phyloP scores from a whole-genome alignment of 2,329 filamentous ascomycete genomes.

The Magnaporthales sp. region DNA sequence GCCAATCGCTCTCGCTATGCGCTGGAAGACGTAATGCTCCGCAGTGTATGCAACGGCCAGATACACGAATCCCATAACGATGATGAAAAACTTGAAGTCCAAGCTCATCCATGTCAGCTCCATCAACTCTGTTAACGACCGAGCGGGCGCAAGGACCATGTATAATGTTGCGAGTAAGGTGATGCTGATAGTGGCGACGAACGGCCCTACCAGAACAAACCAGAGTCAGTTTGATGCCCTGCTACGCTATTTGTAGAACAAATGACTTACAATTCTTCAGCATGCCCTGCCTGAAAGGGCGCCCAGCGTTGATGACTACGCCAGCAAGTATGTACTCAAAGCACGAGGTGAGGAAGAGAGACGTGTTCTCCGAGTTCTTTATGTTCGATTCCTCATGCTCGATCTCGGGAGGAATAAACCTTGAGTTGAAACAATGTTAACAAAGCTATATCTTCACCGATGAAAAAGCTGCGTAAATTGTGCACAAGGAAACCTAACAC shows the following conservation, averaged over 20 bases:
- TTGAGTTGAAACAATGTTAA: constrained; percentile 16
- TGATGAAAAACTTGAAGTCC: constrained; percentile 64
- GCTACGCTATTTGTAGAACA: background rate
- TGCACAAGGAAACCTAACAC: constrained; percentile 18
- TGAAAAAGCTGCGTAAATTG: constrained; percentile 15
- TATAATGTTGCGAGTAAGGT: constrained; percentile 63
- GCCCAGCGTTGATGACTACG: constrained; percentile 82
- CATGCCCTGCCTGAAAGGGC: constrained; percentile 78
- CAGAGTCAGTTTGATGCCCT: background rate
- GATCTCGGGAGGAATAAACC: constrained; percentile 72
- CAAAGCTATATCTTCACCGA: background rate
- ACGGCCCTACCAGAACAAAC: constrained; percentile 54
- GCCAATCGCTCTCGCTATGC: constrained; percentile 60
- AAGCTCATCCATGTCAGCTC: constrained; percentile 70
- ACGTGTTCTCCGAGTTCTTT: constrained; percentile 87
- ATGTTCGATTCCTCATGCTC: constrained; percentile 75
- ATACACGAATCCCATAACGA: constrained; percentile 61
- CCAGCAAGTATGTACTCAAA: constrained; percentile 93
- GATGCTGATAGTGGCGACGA: constrained; percentile 66
- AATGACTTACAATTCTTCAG: constrained; percentile 61
- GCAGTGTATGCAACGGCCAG: constrained; percentile 61
- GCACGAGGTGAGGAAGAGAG: constrained; percentile 80
- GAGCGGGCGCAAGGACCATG: constrained; percentile 69
- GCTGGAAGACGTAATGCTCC: constrained; percentile 63
- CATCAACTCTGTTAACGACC: constrained; percentile 67